phyloP scores from a whole-genome alignment of 345 rosid genomes.

The Eucalyptus albens region DNA sequence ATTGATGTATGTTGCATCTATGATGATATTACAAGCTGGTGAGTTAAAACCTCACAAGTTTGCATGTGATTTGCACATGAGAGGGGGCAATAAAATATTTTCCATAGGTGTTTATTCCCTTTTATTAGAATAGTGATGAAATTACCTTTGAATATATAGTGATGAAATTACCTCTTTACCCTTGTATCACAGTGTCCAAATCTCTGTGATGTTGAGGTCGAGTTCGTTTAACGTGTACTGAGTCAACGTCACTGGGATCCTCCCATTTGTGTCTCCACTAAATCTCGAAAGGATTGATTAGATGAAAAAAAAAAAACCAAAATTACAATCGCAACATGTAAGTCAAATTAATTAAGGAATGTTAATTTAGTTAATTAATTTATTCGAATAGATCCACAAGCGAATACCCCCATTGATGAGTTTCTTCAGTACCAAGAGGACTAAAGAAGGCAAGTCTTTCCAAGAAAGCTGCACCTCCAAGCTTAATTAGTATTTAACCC shows the following conservation, averaged over 20 bases:
- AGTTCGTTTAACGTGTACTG: conserved; percentile 45
- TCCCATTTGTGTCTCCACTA: conserved; percentile 81
- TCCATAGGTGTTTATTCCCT: too few relatives aligned
- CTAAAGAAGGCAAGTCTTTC: conserved; percentile 28
- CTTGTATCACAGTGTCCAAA: conserved; percentile 64
- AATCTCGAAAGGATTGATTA: not conserved
- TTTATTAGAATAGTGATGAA: too few relatives aligned
- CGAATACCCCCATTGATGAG: conserved; percentile 47
- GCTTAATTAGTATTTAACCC: conserved; percentile 1
- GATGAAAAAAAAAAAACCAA: not conserved
- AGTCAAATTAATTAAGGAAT: not conserved
- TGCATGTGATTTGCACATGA: too few relatives aligned
- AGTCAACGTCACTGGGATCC: conserved; percentile 59
- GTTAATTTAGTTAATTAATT: not conserved
- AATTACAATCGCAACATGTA: not conserved
- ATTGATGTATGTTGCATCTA: too few relatives aligned
- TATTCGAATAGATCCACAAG: conserved; percentile 31
- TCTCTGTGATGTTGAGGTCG: too few relatives aligned
- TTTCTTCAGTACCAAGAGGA: conserved; percentile 47
- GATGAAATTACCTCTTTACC: conserved; percentile 26
- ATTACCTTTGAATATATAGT: too few relatives aligned
- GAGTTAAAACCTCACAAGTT: too few relatives aligned
- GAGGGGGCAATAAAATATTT: too few relatives aligned
- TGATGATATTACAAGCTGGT: too few relatives aligned
- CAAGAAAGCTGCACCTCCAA: conserved; percentile 5